phyloP scores from a whole-genome alignment of 164 flowering plant genomes.

The Stephania cephalantha region DNA sequence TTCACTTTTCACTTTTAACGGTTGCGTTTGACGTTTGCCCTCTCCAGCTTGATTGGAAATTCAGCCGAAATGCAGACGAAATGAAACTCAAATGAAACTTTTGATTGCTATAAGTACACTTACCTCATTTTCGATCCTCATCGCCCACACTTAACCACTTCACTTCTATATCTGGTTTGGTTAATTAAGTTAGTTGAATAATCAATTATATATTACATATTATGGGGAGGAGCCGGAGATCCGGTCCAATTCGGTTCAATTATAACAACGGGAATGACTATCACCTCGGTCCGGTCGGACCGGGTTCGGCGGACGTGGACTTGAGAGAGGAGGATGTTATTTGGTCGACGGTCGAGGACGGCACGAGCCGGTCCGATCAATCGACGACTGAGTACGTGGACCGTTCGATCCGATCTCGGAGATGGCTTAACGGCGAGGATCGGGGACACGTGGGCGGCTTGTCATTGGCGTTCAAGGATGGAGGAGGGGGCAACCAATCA shows the following conservation, averaged over 20 bases:
- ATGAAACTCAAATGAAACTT: conserved; percentile 8
- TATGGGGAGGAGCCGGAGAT: conserved; percentile 23
- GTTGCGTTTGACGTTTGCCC: background rate
- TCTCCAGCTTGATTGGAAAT: conserved; percentile 7
- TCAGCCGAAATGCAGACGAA: conserved; percentile 3
- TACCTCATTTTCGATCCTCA: background rate
- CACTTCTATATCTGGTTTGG: background rate
- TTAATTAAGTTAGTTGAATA: background rate
- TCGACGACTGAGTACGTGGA: background rate
- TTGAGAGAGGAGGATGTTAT: conserved; percentile 22
- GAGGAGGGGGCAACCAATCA: conserved; percentile 17
- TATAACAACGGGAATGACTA: conserved; percentile 11
- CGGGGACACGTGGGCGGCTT: conserved; percentile 55
- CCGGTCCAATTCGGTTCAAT: conserved; percentile 16
- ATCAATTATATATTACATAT: background rate
- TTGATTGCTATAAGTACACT: background rate
- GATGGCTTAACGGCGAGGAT: background rate
- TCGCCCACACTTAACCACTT: background rate
- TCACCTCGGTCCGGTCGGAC: background rate
- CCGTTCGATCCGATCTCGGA: background rate
- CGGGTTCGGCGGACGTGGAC: conserved; percentile 14
- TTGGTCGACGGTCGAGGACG: conserved; percentile 18
- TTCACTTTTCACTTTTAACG: background rate
- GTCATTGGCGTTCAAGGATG: conserved; percentile 63
- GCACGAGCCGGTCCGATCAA: background rate